Evolutionary conservation across 305 asterid species (phyloP), one percentile per base, ranked within the genome.

Genomic region (Stenogyne calaminthoides): DNA sequence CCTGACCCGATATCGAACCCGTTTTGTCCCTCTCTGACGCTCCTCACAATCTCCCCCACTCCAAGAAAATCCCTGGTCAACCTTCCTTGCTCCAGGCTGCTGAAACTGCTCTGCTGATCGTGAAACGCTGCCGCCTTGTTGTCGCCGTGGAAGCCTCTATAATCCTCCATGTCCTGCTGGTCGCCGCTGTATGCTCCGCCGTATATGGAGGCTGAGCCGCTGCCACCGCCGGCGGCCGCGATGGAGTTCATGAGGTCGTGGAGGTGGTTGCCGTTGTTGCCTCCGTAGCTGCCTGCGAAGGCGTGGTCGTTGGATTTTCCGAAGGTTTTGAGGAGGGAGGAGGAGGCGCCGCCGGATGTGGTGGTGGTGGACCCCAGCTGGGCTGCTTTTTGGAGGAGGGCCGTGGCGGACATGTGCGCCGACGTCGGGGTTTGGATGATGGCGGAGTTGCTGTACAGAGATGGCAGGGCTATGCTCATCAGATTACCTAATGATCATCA

Each of bases 51-150:
- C 86, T 89, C 90, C 5, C 96, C 93, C 3, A 91, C 96, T 9
- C 97, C 97, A 44, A 91, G 96, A 78, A 91, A 91, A 22, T 91
- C 97, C 77, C 97, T 85, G 0, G 97, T 91, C 73, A 89, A 65
- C 39, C 96, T 81, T 54, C 91, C 92, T 58, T 82, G 81, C 70
- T 82, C 96, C 79, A 81, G 58, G 51, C 81, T 37, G 27, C 72
- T 64, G 12, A 84, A 80, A 1, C 64, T 77, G 51, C 71, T 69
- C 49, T 72, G 49, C 9, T 74, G 68, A 74, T 34, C 76, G 54
- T 25, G 29, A 25, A 51, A 42, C 47, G 75, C 20, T 47, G 77
- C 69, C 55, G 56, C 10, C 11, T 57, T 73, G 10, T 34, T 36
- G 3, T 19, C 22, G 1, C 32, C 76, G 9, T 25, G 66, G 60